These are phyloP conservation scores for Candida nemodendra DNA, from an alignment of 805 yeast genomes.

Conservation along the genomic window DNA sequence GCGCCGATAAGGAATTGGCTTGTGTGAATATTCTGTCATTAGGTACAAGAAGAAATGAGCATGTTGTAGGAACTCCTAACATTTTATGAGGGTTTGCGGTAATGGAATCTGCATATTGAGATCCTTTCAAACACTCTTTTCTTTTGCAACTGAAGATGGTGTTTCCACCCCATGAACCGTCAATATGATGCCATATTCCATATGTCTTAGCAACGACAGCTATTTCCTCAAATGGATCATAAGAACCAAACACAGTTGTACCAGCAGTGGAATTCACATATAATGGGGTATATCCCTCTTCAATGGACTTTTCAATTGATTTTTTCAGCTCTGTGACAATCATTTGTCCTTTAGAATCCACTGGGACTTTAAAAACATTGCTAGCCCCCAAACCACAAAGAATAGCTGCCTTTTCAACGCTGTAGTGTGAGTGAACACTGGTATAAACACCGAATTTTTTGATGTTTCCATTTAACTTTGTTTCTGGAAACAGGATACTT, in stretches of 20 bases:
- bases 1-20: conserved; percentile 76
- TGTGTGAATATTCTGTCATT: conserved; percentile 62
- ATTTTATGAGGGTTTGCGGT: conserved; percentile 85
- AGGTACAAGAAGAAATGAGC: conserved; percentile 73
- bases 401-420: conserved; percentile 79
- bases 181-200: conserved; percentile 77
- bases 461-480: conserved; percentile 59
- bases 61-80: conserved; percentile 82
- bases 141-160: conserved; percentile 60
- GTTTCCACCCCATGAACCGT: conserved; percentile 92
- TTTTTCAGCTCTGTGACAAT: conserved; percentile 44
- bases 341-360: conserved; percentile 58
- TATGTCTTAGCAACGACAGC: conserved; percentile 50
- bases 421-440: conserved; percentile 72
- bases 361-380: conserved; percentile 61
- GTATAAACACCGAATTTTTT: conserved; percentile 68
- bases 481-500: conserved; percentile 62
- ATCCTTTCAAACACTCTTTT: conserved; percentile 50
- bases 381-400: conserved; percentile 67
- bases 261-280: conserved; percentile 86
- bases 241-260: conserved; percentile 84
- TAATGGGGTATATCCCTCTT: conserved; percentile 66
- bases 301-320: conserved; percentile 40
- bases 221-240: conserved; percentile 63
- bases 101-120: conserved; percentile 67